phyloP scores from a whole-genome alignment of 495 filamentous ascomycete species.

The Annulohypoxylon nitens region DNA sequence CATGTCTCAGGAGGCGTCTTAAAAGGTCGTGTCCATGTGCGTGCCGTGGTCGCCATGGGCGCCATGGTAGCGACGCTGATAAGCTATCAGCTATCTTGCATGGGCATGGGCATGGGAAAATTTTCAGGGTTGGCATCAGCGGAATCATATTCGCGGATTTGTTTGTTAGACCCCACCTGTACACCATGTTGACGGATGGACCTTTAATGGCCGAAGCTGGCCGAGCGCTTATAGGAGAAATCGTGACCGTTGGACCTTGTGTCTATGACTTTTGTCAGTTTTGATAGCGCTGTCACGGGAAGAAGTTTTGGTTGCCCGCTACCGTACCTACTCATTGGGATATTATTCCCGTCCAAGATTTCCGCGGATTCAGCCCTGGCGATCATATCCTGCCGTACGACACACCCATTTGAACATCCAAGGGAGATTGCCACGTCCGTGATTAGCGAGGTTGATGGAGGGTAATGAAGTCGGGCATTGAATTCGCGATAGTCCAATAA shows the following conservation, averaged over 20 bases:
- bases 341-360: slow-evolving; percentile 33
- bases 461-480: slow-evolving; percentile 28
- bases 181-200: not conserved
- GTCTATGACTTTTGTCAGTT: slow-evolving; percentile 11
- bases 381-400: slow-evolving; percentile 42
- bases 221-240: slow-evolving; percentile 30
- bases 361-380: slow-evolving; percentile 39
- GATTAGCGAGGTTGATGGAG: slow-evolving; percentile 18
- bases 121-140: slow-evolving; percentile 39
- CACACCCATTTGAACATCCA: slow-evolving; percentile 12
- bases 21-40: slow-evolving; percentile 7
- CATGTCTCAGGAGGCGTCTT: slow-evolving; percentile 10
- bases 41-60: not conserved
- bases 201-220: slow-evolving; percentile 46
- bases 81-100: slow-evolving; percentile 37
- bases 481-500: slow-evolving; percentile 31
- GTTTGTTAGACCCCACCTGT: slow-evolving; percentile 34
- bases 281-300: slow-evolving; percentile 18
- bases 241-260: slow-evolving; percentile 9
- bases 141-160: slow-evolving; percentile 11
- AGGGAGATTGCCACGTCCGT: slow-evolving; percentile 21
- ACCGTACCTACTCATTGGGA: slow-evolving; percentile 35
- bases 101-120: slow-evolving; percentile 36
- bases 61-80: slow-evolving; percentile 33
- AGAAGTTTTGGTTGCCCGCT: slow-evolving; percentile 11